phyloP scores from a whole-genome alignment of 768 basidiomycete genomes.

The Phaeotremella fagi region DNA sequence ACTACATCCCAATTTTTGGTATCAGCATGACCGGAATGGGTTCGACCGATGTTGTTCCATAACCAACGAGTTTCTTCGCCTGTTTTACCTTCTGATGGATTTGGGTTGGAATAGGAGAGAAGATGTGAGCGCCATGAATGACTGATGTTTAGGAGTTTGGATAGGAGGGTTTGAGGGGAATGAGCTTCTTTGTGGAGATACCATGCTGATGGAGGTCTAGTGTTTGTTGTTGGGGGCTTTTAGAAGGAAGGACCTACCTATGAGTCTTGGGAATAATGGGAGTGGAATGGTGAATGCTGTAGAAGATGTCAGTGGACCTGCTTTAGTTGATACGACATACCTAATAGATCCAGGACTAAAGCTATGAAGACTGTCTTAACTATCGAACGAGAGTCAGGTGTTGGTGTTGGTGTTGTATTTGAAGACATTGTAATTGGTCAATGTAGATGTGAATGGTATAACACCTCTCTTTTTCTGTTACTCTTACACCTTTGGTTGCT shows the following conservation, averaged over 20 bases:
- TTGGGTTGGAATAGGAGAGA: slow-evolving; percentile 53
- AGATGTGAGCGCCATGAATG: slow-evolving; percentile 64
- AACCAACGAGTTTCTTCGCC: slow-evolving; percentile 20
- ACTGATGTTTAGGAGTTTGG: slow-evolving; percentile 63
- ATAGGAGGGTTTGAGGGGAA: slow-evolving; percentile 66
- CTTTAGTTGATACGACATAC: slow-evolving; percentile 48
- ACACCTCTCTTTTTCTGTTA: no score
- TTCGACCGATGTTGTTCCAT: neutral
- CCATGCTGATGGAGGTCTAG: slow-evolving; percentile 18
- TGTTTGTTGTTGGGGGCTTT: no score
- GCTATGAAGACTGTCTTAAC: slow-evolving; percentile 75
- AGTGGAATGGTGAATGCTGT: slow-evolving; percentile 88
- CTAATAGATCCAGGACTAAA: slow-evolving; percentile 79
- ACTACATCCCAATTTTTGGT: slow-evolving; percentile 83
- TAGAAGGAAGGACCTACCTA: slow-evolving; percentile 48
- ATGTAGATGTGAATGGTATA: no score
- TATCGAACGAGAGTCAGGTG: neutral
- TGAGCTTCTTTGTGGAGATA: slow-evolving; percentile 76
- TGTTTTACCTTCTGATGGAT: slow-evolving; percentile 54
- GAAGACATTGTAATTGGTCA: no score
- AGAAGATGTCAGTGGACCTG: neutral
- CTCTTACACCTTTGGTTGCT: no score
- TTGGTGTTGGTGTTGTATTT: neutral
- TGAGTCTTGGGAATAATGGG: slow-evolving; percentile 96
- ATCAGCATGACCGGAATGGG: neutral